phyloP scores from a whole-genome alignment of 768 basidiomycete genomes.

The Kwoniella newhampshirensis region DNA sequence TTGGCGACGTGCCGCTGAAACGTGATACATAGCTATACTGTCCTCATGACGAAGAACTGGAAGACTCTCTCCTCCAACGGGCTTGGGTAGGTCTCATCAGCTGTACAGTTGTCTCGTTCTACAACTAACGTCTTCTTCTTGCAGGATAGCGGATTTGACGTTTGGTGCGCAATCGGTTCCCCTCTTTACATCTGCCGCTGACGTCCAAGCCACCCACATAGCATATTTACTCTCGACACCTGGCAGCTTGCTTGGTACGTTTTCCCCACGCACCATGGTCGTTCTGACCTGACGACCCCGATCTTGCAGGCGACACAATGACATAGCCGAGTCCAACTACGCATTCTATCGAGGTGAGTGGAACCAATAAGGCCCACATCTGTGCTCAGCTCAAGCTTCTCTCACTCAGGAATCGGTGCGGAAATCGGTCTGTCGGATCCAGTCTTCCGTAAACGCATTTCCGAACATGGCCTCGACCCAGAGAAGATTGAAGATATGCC shows the following conservation, averaged over 20 bases:
- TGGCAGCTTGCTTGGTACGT: slow-evolving; percentile 19
- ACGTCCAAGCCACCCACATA: background rate
- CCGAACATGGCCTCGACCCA: slow-evolving; percentile 53
- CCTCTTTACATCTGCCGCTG: background rate
- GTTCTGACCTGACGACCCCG: background rate
- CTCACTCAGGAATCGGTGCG: slow-evolving; percentile 7
- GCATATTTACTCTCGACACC: slow-evolving; percentile 15
- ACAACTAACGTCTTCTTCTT: slow-evolving; percentile 14
- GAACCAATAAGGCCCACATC: background rate
- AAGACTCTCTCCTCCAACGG: slow-evolving; percentile 58
- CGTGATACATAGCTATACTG: slow-evolving; percentile 56
- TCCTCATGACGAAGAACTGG: slow-evolving; percentile 61
- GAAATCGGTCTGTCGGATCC: slow-evolving; percentile 20
- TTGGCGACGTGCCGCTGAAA: background rate
- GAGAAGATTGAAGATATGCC: slow-evolving; percentile 47
- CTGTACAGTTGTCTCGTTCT: slow-evolving; percentile 11
- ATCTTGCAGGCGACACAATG: slow-evolving; percentile 31
- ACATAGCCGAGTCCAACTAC: slow-evolving; percentile 63
- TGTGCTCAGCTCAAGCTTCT: slow-evolving; percentile 26
- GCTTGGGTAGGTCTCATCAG: slow-evolving; percentile 18
- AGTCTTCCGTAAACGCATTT: slow-evolving; percentile 26
- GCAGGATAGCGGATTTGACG: slow-evolving; percentile 57
- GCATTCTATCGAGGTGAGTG: slow-evolving; percentile 45
- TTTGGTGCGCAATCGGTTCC: slow-evolving; percentile 52
- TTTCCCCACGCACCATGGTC: background rate